These are phyloP conservation scores for Sporothrix luriei DNA, from an alignment of 2,329 filamentous ascomycete genomes.

Conservation along the genomic window DNA sequence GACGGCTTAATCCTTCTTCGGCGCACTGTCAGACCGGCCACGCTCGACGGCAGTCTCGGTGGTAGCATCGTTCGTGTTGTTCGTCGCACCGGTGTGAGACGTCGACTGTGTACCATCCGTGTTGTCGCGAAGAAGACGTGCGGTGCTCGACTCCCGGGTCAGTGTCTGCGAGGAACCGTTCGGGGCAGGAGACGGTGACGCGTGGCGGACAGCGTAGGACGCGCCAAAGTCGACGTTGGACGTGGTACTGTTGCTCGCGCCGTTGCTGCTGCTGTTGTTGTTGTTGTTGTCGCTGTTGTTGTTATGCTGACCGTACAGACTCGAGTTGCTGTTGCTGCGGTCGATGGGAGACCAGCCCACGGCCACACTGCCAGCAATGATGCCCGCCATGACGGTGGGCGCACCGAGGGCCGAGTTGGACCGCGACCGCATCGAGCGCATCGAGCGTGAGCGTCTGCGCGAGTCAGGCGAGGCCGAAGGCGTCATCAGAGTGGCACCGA, in stretches of 20 bases:
- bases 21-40: slow-evolving; percentile 7
- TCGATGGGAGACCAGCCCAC: slow-evolving; percentile 76
- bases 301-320: slow-evolving; percentile 2
- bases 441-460: slow-evolving; percentile 61
- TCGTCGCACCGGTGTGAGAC: background rate
- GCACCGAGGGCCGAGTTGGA: slow-evolving; percentile 73
- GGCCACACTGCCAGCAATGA: slow-evolving; percentile 74
- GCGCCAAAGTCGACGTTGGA: slow-evolving; percentile 23
- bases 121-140: slow-evolving; percentile 23
- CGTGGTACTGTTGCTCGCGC: background rate
- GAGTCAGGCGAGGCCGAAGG: slow-evolving; percentile 59
- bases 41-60: slow-evolving; percentile 2
- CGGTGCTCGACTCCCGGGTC: slow-evolving; percentile 30
- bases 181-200: slow-evolving; percentile 12
- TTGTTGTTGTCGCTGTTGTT: background rate
- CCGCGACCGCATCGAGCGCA: slow-evolving; percentile 61
- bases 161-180: background rate
- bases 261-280: slow-evolving; percentile 4
- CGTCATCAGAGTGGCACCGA: background rate
- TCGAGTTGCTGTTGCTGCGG: slow-evolving; percentile 44
- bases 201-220: background rate
- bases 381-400: slow-evolving; percentile 79
- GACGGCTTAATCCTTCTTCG: slow-evolving; percentile 20
- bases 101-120: slow-evolving; percentile 1
- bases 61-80: background rate